These are phyloP conservation scores for Yamadazyma conglobata DNA, from an alignment of 1,139 yeast species.

Conservation along the genomic window DNA sequence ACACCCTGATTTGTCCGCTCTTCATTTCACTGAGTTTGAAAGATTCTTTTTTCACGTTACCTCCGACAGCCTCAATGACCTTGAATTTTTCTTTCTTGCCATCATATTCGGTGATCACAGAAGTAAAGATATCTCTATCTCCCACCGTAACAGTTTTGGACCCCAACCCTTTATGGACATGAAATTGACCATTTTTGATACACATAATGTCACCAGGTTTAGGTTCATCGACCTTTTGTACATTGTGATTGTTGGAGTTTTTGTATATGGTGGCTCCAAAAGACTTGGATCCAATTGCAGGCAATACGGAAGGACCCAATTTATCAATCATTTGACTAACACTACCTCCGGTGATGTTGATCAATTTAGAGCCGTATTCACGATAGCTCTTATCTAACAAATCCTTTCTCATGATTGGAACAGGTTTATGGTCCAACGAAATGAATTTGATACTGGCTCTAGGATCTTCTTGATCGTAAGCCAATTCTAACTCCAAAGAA, in stretches of 20 bases:
- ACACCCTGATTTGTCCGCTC: constrained; percentile 76
- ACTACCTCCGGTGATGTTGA: constrained; percentile 13
- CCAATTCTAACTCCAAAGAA: constrained; percentile 56
- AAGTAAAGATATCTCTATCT: constrained; percentile 30
- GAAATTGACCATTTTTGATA: constrained; percentile 70
- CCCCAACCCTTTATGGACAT: constrained; percentile 64
- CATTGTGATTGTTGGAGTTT: constrained; percentile 42
- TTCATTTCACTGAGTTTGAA: constrained; percentile 71
- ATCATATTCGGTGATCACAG: constrained; percentile 66
- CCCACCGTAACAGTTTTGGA: constrained; percentile 40
- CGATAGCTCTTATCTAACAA: constrained; percentile 50
- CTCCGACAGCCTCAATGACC: constrained; percentile 63
- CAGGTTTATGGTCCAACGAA: constrained; percentile 36
- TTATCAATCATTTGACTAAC: constrained; percentile 20
- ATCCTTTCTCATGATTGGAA: constrained; percentile 49
- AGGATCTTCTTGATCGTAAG: constrained; percentile 57
- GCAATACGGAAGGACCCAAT: constrained; percentile 30
- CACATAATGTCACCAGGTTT: constrained; percentile 83
- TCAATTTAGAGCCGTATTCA: constrained; percentile 37
- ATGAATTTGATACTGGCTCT: constrained; percentile 46
- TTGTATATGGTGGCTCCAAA: constrained; percentile 72
- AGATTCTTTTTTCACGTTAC: constrained; percentile 56
- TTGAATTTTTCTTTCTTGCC: constrained; percentile 69
- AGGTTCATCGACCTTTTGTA: constrained; percentile 58
- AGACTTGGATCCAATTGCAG: constrained; percentile 63